These are phyloP conservation scores for Prunus yedoensis DNA, from an alignment of 331 rosid species.

Conservation along the genomic window DNA sequence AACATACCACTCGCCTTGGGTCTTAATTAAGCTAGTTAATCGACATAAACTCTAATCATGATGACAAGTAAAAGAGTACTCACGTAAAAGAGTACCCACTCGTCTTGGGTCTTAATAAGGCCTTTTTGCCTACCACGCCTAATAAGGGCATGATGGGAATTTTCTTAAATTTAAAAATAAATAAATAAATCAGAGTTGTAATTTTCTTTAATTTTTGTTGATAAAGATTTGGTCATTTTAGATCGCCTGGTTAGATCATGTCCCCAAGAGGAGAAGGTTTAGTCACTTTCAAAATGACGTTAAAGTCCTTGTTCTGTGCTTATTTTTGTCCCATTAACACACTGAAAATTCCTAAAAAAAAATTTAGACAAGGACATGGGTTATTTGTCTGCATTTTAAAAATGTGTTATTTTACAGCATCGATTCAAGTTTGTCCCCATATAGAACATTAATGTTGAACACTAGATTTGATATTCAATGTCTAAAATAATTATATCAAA, in stretches of 20 bases:
- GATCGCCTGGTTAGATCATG: conserved; percentile 28
- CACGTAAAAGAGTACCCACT: too few species aligned
- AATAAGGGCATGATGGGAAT: conserved; percentile 30
- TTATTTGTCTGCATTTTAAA: neutral
- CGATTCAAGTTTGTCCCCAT: neutral
- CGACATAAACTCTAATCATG: too few species aligned
- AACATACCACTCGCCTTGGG: too few species aligned
- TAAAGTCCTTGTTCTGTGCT: conserved; percentile 9
- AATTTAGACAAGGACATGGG: conserved; percentile 6
- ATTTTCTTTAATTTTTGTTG: neutral
- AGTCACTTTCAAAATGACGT: conserved; percentile 34
- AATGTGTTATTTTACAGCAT: neutral
- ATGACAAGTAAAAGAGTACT: too few species aligned
- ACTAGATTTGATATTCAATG: neutral
- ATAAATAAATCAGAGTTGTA: too few species aligned
- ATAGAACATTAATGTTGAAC: neutral
- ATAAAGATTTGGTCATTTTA: conserved; percentile 21
- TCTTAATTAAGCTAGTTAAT: too few species aligned
- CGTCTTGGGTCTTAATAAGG: neutral
- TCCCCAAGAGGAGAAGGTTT: conserved; percentile 2
- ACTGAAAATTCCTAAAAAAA: too few species aligned
- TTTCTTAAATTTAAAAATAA: neutral
- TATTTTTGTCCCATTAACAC: neutral
- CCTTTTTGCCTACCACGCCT: conserved; percentile 59
- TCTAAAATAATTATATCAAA: neutral